phyloP scores from a whole-genome alignment of 805 yeast species.

The Phaffomyces opuntiae region DNA sequence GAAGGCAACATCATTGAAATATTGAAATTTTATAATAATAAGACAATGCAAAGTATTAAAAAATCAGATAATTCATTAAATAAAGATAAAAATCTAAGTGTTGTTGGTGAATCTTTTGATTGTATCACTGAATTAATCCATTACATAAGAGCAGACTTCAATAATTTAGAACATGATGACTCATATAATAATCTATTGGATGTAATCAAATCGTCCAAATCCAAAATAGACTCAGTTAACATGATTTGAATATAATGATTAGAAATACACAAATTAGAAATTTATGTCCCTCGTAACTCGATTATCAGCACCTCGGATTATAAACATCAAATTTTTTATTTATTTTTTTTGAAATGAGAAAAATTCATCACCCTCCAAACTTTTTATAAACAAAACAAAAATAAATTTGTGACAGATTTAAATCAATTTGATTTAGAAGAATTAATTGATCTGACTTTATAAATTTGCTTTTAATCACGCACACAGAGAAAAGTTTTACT shows the following conservation, averaged over 20 bases:
- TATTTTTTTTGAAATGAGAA: background rate
- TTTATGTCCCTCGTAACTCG: background rate
- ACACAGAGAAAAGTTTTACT: no score
- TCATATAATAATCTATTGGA: constrained; percentile 7
- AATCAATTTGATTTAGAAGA: no score
- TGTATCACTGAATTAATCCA: constrained; percentile 31
- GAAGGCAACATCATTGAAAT: constrained; percentile 39
- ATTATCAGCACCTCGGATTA: background rate
- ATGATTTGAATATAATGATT: constrained; percentile 9
- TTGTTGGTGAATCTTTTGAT: constrained; percentile 36
- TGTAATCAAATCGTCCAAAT: constrained; percentile 7
- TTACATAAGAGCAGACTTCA: constrained; percentile 12
- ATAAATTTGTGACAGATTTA: background rate
- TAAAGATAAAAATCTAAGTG: constrained; percentile 29
- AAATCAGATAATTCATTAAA: constrained; percentile 16
- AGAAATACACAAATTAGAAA: no score
- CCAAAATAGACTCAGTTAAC: constrained; percentile 11
- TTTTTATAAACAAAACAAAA: background rate
- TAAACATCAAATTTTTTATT: background rate
- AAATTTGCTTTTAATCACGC: no score
- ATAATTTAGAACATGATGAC: constrained; percentile 10
- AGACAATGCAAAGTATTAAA: constrained; percentile 25
- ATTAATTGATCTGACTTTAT: no score
- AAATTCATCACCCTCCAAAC: constrained; percentile 4
- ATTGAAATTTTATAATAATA: constrained; percentile 45